Base-by-base conservation (phyloP, 257 asterid species). In the Echium plantagineum region DNA sequence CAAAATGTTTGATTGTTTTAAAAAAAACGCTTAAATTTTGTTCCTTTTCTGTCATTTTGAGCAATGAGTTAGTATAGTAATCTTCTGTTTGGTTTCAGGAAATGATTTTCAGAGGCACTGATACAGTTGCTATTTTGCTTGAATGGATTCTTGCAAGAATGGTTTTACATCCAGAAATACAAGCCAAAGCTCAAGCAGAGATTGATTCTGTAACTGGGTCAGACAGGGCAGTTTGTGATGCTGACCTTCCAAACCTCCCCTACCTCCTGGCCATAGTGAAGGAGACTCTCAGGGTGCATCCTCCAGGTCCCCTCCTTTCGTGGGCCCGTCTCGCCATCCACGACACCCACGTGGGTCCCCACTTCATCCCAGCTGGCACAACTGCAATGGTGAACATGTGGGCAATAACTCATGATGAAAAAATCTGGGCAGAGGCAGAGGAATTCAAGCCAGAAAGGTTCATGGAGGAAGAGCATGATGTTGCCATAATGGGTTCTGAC, bases 351-450 rank as follows among this genome's bases (percentile, higher is more conserved):
- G 85, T 83, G 2, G 94, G 94, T 52, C 79, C 63, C 0, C 83
- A 83, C 55, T 72, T 74, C 16, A 51, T 87, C 56, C 91, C 96
- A 0, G 87, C 89, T 0, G 94, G 94, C 21, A 85, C 96, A 0
- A 87, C 93, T 0, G 94, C 96, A 18, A 87, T 87, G 91, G 96
- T 87, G 20, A 87, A 87, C 84, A 87, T 87, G 96, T 87, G 87
- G 89, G 91, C 89, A 28, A 87, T 87, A 46, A 78, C 94, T 0
- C 96, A 85, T 21, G 80, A 85, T 5, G 77, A 57, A 0, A 72
- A 17, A 55, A 47, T 81, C 0, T 87, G 96, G 96, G 55, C 85
- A 0, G 79, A 83, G 61, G 83, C 94, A 0, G 74, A 66, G 2
- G 57, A 62, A 15, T 87, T 79, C 62, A 28, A 21, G 56, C 96